phyloP scores from a whole-genome alignment of 345 rosid species.

The Fremontodendron californicum region DNA sequence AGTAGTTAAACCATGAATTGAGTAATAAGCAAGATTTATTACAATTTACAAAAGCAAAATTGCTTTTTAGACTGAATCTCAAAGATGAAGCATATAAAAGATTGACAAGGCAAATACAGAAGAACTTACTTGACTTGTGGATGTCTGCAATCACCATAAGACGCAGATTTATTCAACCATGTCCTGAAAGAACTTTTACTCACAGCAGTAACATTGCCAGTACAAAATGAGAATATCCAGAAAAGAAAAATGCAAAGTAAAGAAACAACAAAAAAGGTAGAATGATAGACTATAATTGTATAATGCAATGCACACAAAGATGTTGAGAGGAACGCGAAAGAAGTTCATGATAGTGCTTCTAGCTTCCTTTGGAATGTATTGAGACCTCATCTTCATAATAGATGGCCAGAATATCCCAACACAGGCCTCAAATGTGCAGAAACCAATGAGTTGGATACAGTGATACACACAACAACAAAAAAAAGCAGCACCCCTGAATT shows the following conservation, averaged over 20 bases:
- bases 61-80: neutral
- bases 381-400: conserved; percentile 97
- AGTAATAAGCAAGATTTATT: neutral
- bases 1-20: no score
- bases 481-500: conserved; percentile 70
- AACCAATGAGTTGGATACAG: conserved; percentile 73
- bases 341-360: conserved; percentile 98
- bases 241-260: neutral
- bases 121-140: conserved; percentile 65
- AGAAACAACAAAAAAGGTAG: neutral
- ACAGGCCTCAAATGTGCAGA: conserved; percentile 85
- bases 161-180: conserved; percentile 24
- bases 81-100: conserved; percentile 12
- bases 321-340: conserved; percentile 92
- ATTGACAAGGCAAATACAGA: neutral
- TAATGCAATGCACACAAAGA: conserved; percentile 77
- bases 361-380: conserved; percentile 95
- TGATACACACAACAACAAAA: no score
- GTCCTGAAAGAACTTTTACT: neutral
- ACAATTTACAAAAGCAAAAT: neutral
- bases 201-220: neutral
- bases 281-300: conserved; percentile 64
- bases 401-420: conserved; percentile 97
- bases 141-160: conserved; percentile 60
- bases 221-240: neutral